Conservation (phyloP, 2,329 filamentous ascomycete species). For the Alternaria incomplexa region DNA sequence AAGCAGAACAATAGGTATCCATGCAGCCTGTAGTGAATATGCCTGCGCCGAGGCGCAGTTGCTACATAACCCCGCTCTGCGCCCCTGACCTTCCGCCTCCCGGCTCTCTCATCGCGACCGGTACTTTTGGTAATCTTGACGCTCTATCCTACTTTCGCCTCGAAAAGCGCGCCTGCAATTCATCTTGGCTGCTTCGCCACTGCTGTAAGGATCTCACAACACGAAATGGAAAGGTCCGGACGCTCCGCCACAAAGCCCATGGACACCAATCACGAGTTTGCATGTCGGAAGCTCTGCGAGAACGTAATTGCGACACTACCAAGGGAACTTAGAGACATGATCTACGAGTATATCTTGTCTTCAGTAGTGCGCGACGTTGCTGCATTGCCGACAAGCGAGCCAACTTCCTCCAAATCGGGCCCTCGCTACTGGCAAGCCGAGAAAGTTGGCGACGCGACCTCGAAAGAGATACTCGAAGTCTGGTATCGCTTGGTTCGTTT, state of each 20-base stretch:
- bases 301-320: neutral
- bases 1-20: neutral
- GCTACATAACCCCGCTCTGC: neutral
- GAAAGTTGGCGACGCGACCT: neutral
- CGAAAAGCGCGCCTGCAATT: neutral
- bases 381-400: neutral
- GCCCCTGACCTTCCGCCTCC: neutral
- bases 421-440: neutral
- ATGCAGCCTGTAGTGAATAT: neutral
- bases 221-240: neutral
- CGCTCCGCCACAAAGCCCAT: neutral
- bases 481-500: neutral
- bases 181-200: neutral
- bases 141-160: neutral
- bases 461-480: neutral
- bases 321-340: neutral
- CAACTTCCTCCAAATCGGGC: neutral
- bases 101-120: neutral
- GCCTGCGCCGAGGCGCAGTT: neutral
- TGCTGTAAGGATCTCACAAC: neutral
- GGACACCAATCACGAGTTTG: neutral
- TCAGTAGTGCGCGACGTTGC: neutral
- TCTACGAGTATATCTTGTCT: neutral
- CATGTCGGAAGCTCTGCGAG: neutral
- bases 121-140: neutral